phyloP scores from a whole-genome alignment of 768 basidiomycete genomes.

The Boletus rubescentipes region DNA sequence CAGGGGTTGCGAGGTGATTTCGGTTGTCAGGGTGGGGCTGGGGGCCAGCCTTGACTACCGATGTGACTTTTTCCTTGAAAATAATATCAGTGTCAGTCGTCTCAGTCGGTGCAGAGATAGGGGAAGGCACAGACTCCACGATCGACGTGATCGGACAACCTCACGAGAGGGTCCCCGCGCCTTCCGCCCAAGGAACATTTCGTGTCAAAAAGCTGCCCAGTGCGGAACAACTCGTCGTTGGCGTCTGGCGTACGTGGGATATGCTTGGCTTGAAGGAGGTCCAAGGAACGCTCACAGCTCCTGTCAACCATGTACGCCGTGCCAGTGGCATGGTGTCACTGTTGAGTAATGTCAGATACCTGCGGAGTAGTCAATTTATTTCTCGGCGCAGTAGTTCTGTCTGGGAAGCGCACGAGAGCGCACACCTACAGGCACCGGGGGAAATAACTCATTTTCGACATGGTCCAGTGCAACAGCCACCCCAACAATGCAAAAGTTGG shows the following conservation, averaged over 20 bases:
- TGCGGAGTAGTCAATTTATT: not conserved
- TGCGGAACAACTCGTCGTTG: not conserved
- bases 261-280: not conserved
- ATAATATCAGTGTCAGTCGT: too few relatives aligned
- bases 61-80: not conserved
- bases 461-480: not conserved
- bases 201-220: not conserved
- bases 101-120: not conserved
- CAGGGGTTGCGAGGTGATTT: not conserved
- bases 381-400: not conserved
- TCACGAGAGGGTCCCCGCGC: not conserved
- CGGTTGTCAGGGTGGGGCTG: not conserved
- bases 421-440: not conserved
- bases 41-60: too few relatives aligned
- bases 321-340: not conserved
- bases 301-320: not conserved
- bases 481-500: not conserved
- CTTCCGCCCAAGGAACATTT: not conserved
- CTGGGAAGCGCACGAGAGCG: not conserved
- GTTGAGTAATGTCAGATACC: not conserved
- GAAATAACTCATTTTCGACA: not conserved
- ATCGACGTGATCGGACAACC: not conserved
- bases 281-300: not conserved
- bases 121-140: not conserved
- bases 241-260: not conserved